phyloP scores from a whole-genome alignment of 345 rosid species.

The Conringia planisiliqua region DNA sequence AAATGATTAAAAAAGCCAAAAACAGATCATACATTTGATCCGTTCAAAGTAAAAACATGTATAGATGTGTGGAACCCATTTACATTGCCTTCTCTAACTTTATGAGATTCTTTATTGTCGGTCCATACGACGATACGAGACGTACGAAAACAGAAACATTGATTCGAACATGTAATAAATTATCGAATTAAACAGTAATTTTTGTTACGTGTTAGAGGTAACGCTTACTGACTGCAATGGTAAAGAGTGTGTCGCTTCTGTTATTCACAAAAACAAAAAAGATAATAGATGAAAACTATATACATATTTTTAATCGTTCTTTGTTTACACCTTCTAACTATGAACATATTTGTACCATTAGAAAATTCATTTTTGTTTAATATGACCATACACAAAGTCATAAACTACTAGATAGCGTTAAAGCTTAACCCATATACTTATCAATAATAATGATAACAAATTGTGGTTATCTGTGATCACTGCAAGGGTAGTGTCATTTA shows the following conservation, averaged over 20 bases:
- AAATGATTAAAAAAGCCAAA: background rate
- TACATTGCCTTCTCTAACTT: background rate
- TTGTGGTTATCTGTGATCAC: background rate
- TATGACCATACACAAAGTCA: background rate
- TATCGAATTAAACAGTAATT: background rate
- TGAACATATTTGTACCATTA: background rate
- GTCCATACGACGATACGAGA: background rate
- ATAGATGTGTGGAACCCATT: slow-evolving; percentile 20
- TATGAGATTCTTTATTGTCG: background rate
- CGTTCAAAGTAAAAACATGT: background rate
- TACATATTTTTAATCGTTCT: background rate
- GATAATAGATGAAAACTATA: background rate
- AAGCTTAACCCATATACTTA: background rate
- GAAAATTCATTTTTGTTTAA: background rate
- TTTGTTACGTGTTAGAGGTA: no score
- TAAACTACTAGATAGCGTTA: background rate
- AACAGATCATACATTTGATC: slow-evolving; percentile 16
- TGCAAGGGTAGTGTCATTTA: background rate
- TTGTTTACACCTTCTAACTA: background rate
- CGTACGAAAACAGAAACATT: background rate
- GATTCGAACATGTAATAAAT: background rate
- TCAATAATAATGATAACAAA: background rate
- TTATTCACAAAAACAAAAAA: background rate
- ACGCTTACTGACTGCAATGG: no score
- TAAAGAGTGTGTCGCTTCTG: background rate